Evolutionary conservation across 805 yeast genomes (phyloP), one percentile per base, ranked within the genome.

Genomic region (Monosporozyma yasuniensis): DNA sequence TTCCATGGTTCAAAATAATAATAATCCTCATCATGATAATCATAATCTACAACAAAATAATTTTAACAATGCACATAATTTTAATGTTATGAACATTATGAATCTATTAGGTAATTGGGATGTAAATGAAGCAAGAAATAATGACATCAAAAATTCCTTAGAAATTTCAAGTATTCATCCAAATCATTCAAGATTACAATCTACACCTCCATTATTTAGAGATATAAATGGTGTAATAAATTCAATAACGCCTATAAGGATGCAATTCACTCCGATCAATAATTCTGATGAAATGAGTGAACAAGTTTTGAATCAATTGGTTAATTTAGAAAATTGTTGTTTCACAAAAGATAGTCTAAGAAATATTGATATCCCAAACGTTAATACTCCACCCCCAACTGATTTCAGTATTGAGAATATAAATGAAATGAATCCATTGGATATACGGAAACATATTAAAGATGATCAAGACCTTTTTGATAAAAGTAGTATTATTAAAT

Each of bases 391-490:
- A 18, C 22, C 9, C 2, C 39, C 41, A 37, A 37, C 23, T 9
- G 27, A 39, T 39, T 39, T 39, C n/a, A n/a, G n/a, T n/a, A n/a
- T n/a, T 21, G 42, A 21, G 8, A 8, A 39, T 10, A 21, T 21
- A 19, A 22, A 39, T 11, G n/a, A 39, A 11, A 11, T 39, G 8
- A 21, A 58, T 1, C 65, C 65, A 14, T 56, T 50, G 23, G 50
- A 46, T 12, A 49, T 59, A 28, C 52, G 65, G 27, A 53, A 59
- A 23, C 19, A 52, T 28, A 52, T 63, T 10, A 61, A 56, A 27
- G 56, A 59, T 1, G 55, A 60, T 1, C 46, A 56, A 25, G 65
- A 60, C 35, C 46, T 63, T 7, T 60, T 53, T 43, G 47, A 44
- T 9, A 54, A 61, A 27, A 49, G 52, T 42, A 22, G 52, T 32